Evolutionary conservation across 2,329 filamentous ascomycete species (phyloP).

Genomic region (Clonostachys rosea): DNA sequence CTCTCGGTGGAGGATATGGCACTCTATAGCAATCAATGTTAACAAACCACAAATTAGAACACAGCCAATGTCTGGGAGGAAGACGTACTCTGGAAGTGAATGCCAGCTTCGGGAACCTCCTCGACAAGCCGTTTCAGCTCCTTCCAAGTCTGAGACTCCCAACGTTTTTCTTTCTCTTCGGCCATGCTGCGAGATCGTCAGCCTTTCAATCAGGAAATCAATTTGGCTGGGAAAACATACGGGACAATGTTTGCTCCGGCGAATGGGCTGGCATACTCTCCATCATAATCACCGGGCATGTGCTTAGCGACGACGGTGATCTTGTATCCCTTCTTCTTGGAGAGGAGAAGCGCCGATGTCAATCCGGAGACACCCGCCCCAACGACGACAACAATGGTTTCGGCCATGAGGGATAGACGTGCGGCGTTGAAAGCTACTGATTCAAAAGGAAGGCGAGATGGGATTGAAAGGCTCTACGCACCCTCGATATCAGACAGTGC

Average conservation of each 20-base stretch:
- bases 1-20: conserved; percentile 45
- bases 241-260: conserved; percentile 78
- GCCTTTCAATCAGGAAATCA: too few relatives aligned
- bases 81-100: conserved; percentile 66
- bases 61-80: neutral
- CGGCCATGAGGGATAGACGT: neutral
- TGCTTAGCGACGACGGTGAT: conserved; percentile 78
- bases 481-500: too few relatives aligned
- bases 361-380: conserved; percentile 47
- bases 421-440: too few relatives aligned
- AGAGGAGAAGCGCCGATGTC: conserved; percentile 44
- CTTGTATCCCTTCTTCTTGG: conserved; percentile 33
- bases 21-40: conserved; percentile 24
- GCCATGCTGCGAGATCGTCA: conserved; percentile 33
- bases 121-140: conserved; percentile 54
- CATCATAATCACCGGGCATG: conserved; percentile 90
- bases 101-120: conserved; percentile 70
- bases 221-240: conserved; percentile 35
- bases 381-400: conserved; percentile 3
- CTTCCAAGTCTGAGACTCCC: conserved; percentile 62
- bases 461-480: too few relatives aligned
- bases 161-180: conserved; percentile 35
- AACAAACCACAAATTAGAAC: neutral
- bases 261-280: conserved; percentile 88
- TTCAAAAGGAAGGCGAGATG: too few relatives aligned